Percentiles rank a stretch among this genome's conserved stretches.
Conservation (phyloP, 345 rosid genomes). For the Corchorus olitorius region DNA sequence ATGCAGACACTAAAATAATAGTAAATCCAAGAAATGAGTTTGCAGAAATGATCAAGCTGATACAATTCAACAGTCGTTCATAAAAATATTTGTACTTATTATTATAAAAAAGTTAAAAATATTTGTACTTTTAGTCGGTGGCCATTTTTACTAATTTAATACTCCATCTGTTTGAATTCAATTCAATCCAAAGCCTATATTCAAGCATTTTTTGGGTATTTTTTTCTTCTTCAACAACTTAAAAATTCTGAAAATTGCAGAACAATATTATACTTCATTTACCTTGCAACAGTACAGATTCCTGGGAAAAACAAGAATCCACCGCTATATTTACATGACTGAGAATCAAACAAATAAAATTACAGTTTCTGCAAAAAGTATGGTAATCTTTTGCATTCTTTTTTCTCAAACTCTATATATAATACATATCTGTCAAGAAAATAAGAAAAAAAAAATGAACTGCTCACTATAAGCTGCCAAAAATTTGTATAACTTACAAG, state of each 20-base stretch:
- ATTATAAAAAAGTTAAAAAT: too few species aligned
- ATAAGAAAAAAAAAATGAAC: neutral
- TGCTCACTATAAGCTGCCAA: slow-evolving; percentile 30
- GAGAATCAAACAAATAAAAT: slow-evolving; percentile 16
- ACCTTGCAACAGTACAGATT: neutral
- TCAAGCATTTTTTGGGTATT: neutral
- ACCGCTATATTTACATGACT: neutral
- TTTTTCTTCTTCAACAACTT: neutral
- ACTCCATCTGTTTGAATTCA: neutral
- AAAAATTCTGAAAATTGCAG: neutral
- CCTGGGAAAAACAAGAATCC: neutral
- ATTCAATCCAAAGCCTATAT: neutral
- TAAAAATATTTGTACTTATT: neutral
- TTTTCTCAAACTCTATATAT: slow-evolving; percentile 18
- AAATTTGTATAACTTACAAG: neutral
- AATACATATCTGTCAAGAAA: slow-evolving; percentile 24
- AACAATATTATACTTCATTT: neutral
- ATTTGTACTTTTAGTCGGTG: slow-evolving; percentile 26
- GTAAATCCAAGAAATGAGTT: neutral
- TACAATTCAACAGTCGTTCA: slow-evolving; percentile 19
- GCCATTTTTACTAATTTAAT: slow-evolving; percentile 6
- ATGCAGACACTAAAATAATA: neutral
- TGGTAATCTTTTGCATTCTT: slow-evolving; percentile 15
- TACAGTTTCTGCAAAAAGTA: neutral
- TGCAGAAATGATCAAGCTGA: neutral